A percentile compares a stretch with the other conserved stretches of the same genome.
phyloP scores from a whole-genome alignment of 73 alveolate genomes.

The Paraurostyla sp. region DNA sequence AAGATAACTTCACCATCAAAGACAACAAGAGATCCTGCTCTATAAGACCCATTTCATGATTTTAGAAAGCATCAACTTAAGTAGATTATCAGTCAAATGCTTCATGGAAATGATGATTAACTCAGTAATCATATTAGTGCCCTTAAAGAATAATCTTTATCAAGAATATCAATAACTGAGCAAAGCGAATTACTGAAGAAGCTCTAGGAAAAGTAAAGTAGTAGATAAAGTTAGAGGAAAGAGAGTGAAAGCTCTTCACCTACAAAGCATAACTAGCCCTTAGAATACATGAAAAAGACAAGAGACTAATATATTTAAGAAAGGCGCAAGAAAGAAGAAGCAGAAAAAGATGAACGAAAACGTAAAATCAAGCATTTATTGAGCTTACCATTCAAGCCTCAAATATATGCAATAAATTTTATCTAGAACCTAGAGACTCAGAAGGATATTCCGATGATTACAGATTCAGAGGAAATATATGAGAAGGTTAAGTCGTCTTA shows the following conservation, averaged over 20 bases:
- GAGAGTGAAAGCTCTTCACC: background rate
- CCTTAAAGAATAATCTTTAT: too few species aligned
- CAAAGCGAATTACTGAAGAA: too few species aligned
- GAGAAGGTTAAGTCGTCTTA: conserved; percentile 2
- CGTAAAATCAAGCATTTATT: background rate
- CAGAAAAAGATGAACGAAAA: background rate
- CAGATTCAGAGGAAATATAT: background rate
- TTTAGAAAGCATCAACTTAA: too few species aligned
- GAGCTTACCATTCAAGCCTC: background rate
- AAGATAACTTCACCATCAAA: too few species aligned
- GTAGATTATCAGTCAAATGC: too few species aligned
- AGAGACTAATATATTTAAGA: background rate
- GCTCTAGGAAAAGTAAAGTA: too few species aligned
- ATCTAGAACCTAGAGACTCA: background rate
- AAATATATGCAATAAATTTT: background rate
- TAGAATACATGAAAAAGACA: background rate
- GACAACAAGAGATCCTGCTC: too few species aligned
- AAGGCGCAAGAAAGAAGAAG: background rate
- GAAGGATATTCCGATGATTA: background rate
- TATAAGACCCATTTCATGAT: too few species aligned
- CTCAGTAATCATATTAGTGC: too few species aligned
- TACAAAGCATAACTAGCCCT: background rate
- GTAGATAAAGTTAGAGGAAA: too few species aligned
- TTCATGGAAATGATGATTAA: too few species aligned
- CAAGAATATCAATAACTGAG: too few species aligned